A percentile compares a stretch with the other conserved stretches of the same genome.
These are phyloP conservation scores for Exophiala bonariae DNA, from an alignment of 2,329 filamentous ascomycete species.

Conservation along the genomic window DNA sequence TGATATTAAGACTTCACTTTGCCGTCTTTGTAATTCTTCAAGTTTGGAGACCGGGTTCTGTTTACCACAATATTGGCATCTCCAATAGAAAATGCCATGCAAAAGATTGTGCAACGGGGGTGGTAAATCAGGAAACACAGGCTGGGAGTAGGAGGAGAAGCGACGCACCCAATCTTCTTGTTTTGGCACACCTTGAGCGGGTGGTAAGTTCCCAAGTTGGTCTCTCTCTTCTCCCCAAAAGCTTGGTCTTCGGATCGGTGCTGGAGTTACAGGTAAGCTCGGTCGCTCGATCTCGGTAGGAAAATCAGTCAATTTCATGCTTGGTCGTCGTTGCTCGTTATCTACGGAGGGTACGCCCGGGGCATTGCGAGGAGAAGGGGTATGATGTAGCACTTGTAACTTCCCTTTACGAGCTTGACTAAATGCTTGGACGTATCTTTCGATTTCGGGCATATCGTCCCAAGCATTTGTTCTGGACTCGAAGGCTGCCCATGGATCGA, in stretches of 20 bases:
- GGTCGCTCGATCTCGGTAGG: conserved; percentile 79
- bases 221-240: conserved; percentile 67
- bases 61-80: conserved; percentile 40
- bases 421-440: conserved; percentile 78
- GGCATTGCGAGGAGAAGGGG: conserved; percentile 17
- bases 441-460: conserved; percentile 88
- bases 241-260: conserved; percentile 68
- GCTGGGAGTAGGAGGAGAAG: conserved; percentile 32
- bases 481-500: conserved; percentile 61
- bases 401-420: conserved; percentile 59
- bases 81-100: conserved; percentile 31
- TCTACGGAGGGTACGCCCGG: conserved; percentile 26
- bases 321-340: conserved; percentile 44
- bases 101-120: conserved; percentile 20
- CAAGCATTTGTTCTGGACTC: conserved; percentile 76
- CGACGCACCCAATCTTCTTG: conserved; percentile 93
- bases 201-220: conserved; percentile 62
- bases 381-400: conserved; percentile 40
- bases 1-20: conserved; percentile 60
- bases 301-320: conserved; percentile 80
- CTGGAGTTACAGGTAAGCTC: conserved; percentile 86
- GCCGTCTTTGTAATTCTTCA: conserved; percentile 67
- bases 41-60: conserved; percentile 71
- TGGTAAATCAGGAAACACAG: conserved; percentile 23
- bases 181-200: conserved; percentile 78